Evolutionary conservation across 768 basidiomycete genomes (phyloP).

Genomic region (Sporobolomyces phaffii): DNA sequence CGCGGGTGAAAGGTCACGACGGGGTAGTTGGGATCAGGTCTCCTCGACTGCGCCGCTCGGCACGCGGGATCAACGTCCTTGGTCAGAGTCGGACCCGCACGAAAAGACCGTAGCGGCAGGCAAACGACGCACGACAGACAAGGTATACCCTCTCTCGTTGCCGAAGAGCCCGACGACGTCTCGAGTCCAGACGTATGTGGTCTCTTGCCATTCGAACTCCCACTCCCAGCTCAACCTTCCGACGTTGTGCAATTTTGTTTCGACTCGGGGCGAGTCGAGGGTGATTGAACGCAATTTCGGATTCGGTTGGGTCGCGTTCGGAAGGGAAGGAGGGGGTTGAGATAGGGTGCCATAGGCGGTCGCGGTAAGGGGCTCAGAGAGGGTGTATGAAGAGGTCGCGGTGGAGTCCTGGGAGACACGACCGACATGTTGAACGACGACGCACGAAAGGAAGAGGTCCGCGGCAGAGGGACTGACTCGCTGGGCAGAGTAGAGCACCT

Average conservation of each 20-base stretch:
- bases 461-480: not conserved
- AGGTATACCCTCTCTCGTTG: slow-evolving; percentile 11
- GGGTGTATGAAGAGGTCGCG: not conserved
- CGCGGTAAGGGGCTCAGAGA: slow-evolving; percentile 7
- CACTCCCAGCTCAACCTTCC: slow-evolving; percentile 15
- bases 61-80: not conserved
- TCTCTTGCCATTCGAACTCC: slow-evolving; percentile 28
- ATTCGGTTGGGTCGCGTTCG: slow-evolving; percentile 5
- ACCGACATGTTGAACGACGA: not conserved
- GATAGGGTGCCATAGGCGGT: not conserved
- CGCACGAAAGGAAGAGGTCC: not conserved
- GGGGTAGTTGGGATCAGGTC: slow-evolving; percentile 26
- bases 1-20: slow-evolving; percentile 8
- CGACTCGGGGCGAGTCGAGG: not conserved
- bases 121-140: slow-evolving; percentile 4
- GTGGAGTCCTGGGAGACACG: not conserved
- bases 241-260: not conserved
- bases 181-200: slow-evolving; percentile 1
- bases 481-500: not conserved
- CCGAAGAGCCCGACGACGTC: slow-evolving; percentile 1
- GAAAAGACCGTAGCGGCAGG: not conserved
- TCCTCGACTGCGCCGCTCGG: not conserved
- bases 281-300: slow-evolving; percentile 1
- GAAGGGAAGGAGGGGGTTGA: slow-evolving; percentile 13
- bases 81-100: not conserved